Evolutionary conservation across 2,329 filamentous ascomycete species (phyloP).

Genomic region (Hymenoscyphus occultus): DNA sequence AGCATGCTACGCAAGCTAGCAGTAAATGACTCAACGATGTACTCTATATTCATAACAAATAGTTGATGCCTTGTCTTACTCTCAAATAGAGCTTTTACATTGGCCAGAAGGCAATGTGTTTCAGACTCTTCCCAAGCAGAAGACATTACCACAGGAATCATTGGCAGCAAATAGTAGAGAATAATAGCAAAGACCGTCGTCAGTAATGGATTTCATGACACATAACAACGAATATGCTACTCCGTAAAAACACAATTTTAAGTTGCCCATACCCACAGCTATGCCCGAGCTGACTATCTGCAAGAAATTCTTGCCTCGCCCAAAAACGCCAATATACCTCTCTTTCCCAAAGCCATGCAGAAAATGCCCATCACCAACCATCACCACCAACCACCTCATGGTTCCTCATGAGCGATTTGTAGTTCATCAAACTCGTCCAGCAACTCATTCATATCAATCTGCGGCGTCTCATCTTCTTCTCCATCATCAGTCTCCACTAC

Average conservation of each 20-base stretch:
- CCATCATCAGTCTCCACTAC: constrained; percentile 60
- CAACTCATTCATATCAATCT: constrained; percentile 75
- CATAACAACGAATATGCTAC: not conserved
- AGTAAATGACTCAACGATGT: no score
- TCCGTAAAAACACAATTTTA: not conserved
- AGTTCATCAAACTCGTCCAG: constrained; percentile 93
- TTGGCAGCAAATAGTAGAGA: no score
- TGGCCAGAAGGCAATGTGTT: no score
- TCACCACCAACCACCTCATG: not conserved
- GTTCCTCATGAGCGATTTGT: constrained; percentile 48
- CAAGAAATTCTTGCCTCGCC: not conserved
- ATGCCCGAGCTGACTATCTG: not conserved
- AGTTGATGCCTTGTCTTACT: no score
- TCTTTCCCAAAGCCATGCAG: not conserved
- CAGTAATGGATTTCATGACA: not conserved
- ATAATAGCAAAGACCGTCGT: no score
- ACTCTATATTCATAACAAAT: no score
- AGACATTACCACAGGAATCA: no score
- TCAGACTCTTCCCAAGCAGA: no score
- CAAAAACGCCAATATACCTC: not conserved
- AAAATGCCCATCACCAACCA: not conserved
- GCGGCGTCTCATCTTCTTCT: constrained; percentile 62
- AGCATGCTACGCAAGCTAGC: no score
- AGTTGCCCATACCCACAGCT: not conserved
- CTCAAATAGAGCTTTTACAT: no score